These are phyloP conservation scores for Cystobasidium slooffiae DNA, from an alignment of 1,284 basidiomycete species.

Conservation along the genomic window DNA sequence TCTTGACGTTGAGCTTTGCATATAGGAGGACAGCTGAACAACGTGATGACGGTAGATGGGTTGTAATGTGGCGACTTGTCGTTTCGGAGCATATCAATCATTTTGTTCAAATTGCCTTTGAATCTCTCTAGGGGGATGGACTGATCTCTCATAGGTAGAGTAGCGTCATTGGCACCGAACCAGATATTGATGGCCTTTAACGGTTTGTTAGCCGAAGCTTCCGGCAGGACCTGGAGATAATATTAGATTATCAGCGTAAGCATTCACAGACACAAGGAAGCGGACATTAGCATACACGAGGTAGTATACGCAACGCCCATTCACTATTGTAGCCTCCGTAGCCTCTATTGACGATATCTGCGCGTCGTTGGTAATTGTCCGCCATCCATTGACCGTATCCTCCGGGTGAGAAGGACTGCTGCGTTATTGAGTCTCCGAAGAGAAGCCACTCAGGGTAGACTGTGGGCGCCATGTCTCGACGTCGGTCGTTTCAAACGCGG, in stretches of 20 bases:
- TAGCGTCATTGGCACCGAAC: conserved; percentile 24
- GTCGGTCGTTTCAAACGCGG: neutral
- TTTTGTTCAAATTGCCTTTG: conserved; percentile 67
- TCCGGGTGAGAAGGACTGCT: conserved; percentile 41
- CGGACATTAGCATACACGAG: conserved; percentile 19
- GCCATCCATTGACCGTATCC: conserved; percentile 39
- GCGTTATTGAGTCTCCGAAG: conserved; percentile 43
- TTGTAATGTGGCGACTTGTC: conserved; percentile 70
- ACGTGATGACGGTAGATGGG: conserved; percentile 73
- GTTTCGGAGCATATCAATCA: conserved; percentile 68
- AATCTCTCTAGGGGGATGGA: conserved; percentile 64
- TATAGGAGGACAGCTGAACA: conserved; percentile 83
- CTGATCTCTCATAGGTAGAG: conserved; percentile 12
- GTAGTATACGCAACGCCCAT: conserved; percentile 39
- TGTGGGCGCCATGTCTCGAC: conserved; percentile 7
- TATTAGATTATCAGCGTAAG: neutral
- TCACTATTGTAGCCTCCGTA: conserved; percentile 42
- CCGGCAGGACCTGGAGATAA: conserved; percentile 23
- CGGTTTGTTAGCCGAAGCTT: conserved; percentile 10
- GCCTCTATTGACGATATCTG: conserved; percentile 38
- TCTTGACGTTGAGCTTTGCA: conserved; percentile 61
- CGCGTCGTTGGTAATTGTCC: conserved; percentile 31
- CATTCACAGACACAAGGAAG: neutral
- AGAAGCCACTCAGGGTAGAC: conserved; percentile 41
- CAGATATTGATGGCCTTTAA: conserved; percentile 23